Evolutionary conservation across 768 basidiomycete species (phyloP).

Genomic region (Gymnopilus dilepis): DNA sequence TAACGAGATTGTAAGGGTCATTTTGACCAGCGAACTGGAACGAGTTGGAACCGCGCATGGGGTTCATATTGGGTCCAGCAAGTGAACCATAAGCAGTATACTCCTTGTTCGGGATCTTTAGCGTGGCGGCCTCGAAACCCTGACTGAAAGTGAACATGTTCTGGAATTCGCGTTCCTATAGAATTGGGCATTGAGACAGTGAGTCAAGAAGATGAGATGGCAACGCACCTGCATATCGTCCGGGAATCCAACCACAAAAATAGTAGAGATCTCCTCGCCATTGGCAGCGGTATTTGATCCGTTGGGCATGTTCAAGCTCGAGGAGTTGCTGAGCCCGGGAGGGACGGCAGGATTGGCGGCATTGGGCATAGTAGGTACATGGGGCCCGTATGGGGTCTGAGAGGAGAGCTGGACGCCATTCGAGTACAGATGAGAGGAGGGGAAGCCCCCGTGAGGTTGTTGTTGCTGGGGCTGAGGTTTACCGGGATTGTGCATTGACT

Average conservation of each 20-base stretch:
- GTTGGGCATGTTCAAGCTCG: slow-evolving; percentile 32
- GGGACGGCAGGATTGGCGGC: slow-evolving; percentile 24
- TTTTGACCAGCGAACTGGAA: slow-evolving; percentile 55
- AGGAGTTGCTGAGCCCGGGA: slow-evolving; percentile 32
- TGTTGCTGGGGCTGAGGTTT: slow-evolving; percentile 34
- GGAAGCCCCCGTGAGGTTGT: slow-evolving; percentile 34
- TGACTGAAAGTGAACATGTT: slow-evolving; percentile 98
- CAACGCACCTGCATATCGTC: slow-evolving; percentile 94
- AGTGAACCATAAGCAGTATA: slow-evolving; percentile 71
- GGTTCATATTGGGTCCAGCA: slow-evolving; percentile 27
- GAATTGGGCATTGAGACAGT: slow-evolving; percentile 24
- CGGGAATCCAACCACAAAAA: slow-evolving; percentile 98
- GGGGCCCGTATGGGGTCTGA: slow-evolving; percentile 79
- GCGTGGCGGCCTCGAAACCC: slow-evolving; percentile 96
- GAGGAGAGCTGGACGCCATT: slow-evolving; percentile 60
- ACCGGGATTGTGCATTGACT: slow-evolving; percentile 25
- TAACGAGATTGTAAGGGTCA: slow-evolving; percentile 86
- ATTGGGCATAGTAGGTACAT: slow-evolving; percentile 48
- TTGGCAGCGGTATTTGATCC: slow-evolving; percentile 33
- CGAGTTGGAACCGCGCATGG: slow-evolving; percentile 29
- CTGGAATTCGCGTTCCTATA: slow-evolving; percentile 96
- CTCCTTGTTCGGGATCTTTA: slow-evolving; percentile 96
- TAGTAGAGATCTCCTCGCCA: slow-evolving; percentile 93
- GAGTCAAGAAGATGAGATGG: slow-evolving; percentile 6
- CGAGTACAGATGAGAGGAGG: slow-evolving; percentile 27